Base-by-base conservation (phyloP, 202 grass and related monocot genomes). In the Musa balbisiana region DNA sequence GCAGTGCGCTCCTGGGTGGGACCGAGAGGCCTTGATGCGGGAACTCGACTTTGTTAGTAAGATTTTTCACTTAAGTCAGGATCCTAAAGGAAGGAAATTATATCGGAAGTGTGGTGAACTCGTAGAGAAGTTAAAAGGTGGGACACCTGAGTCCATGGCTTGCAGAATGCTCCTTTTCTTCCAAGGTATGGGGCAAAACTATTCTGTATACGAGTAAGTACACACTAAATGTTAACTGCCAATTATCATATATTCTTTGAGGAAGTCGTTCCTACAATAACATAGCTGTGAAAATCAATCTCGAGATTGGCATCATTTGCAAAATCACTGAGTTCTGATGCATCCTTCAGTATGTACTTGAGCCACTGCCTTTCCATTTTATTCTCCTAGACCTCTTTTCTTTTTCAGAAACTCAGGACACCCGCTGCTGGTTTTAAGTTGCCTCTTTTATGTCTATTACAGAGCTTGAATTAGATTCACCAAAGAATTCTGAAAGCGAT, bases 21-120 rank as follows among this genome's bases (percentile, higher is more conserved):
- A 91, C 25, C 77, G 80, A 25, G 91, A 84, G 72, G 79, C 84
- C 12, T 60, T 98, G 58, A 79, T 86, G 17, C 77, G 81, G 24
- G 90, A 98, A 73, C 86, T 98, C 25, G 88, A 92, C 19, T 92
- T 88, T 80, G 85, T 98, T 72, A 80, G 85, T 43, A 93, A 93
- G 88, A 88, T 93, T 63, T 98, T 98, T 64, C 67, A 74, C 64
- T 80, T 88, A 73, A 98, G 91, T 27, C 88, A 89, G 58, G 86
- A 98, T 26, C 52, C 76, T 3, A 91, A 91, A 81, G 91, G 85
- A 58, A 91, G 81, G 83, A 87, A 82, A 12, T 71, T 93, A 19
- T 89, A 80, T 64, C 81, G 53, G 69, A 93, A 89, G 80, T 89
- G 88, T 62, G 71, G 58, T 22, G 72, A 86, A 43, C 83, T 93